Percentiles rank a stretch among this genome's conserved stretches.
These are phyloP conservation scores for Nicotiana undulata DNA, from an alignment of 257 asterid genomes.

Conservation along the genomic window DNA sequence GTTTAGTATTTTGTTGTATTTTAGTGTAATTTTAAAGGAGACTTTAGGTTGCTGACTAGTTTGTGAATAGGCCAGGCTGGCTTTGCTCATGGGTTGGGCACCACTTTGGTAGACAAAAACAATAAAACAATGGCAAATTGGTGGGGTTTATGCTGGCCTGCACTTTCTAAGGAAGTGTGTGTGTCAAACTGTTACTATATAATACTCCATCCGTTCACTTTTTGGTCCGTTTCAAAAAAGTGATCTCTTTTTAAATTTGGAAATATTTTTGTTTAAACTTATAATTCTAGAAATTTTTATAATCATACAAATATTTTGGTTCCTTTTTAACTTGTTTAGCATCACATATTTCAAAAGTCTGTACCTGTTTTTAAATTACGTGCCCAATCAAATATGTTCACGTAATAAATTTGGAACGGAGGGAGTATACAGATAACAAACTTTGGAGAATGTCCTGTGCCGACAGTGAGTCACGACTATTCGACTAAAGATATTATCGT, in stretches of 20 bases:
- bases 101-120: neutral
- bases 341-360: too few relatives aligned
- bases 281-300: too few relatives aligned
- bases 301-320: too few relatives aligned
- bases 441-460: neutral
- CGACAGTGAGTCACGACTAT: neutral
- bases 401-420: too few relatives aligned
- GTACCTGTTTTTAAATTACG: too few relatives aligned
- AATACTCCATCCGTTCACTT: too few relatives aligned
- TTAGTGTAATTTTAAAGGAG: neutral
- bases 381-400: too few relatives aligned
- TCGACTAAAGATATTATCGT: neutral
- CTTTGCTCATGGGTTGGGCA: conserved; percentile 7
- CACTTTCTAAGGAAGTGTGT: neutral
- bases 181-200: neutral
- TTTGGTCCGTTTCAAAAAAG: too few relatives aligned
- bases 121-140: neutral
- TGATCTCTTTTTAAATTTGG: too few relatives aligned
- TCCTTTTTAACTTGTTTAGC: too few relatives aligned
- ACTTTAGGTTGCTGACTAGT: conserved; percentile 6
- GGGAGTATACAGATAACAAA: neutral
- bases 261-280: too few relatives aligned
- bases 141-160: neutral
- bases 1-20: neutral
- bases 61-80: conserved; percentile 6